Conservation (phyloP, 2,329 filamentous ascomycete species). For the Fusarium sterilihyphosum region DNA sequence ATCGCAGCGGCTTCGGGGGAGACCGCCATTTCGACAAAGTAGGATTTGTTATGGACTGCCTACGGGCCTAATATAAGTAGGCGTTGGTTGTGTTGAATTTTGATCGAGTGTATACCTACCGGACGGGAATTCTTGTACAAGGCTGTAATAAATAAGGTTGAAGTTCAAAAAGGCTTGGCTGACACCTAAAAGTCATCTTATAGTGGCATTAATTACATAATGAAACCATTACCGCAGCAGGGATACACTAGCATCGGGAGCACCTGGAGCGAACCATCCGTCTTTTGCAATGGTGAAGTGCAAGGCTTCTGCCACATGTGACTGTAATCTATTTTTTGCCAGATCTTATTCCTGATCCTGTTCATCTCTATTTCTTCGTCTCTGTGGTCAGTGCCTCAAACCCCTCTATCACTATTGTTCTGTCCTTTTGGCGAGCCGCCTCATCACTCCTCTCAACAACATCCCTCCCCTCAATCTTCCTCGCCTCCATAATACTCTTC, state of each 20-base stretch:
- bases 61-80: not conserved
- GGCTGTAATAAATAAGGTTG: not conserved
- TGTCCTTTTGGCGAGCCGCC: rapidly evolving
- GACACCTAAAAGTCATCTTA: not conserved
- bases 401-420: rapidly evolving
- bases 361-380: not conserved
- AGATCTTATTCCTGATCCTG: not conserved
- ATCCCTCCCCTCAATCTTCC: not conserved
- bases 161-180: not conserved
- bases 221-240: rapidly evolving
- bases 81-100: rapidly evolving
- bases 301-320: not conserved
- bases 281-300: not conserved
- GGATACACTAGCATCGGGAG: not conserved
- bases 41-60: not conserved
- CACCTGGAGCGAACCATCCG: rapidly evolving
- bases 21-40: not conserved
- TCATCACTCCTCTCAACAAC: not conserved
- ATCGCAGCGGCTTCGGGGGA: not conserved
- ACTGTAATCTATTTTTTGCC: not conserved
- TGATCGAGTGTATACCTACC: not conserved
- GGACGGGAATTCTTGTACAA: rapidly evolving
- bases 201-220: not conserved
- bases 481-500: not conserved
- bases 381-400: not conserved